phyloP scores from a whole-genome alignment of 352 stramenopile genomes.

The Elongisporangium prolatum region DNA sequence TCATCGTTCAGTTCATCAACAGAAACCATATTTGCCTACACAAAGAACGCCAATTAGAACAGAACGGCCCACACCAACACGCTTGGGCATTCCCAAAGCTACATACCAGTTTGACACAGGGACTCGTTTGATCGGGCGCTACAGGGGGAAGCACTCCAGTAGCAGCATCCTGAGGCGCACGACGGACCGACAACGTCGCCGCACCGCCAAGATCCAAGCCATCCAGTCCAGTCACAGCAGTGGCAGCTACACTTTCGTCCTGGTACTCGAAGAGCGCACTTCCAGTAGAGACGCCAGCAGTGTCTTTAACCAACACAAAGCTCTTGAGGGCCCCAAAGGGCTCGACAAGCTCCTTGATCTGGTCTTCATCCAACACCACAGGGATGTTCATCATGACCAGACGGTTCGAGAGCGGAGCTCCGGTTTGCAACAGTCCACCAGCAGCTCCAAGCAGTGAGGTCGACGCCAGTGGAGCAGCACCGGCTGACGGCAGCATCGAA shows the following conservation, averaged over 20 bases:
- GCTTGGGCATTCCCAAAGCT: neutral
- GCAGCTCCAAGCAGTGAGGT: neutral
- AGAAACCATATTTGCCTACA: constrained; percentile 82
- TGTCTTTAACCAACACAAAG: constrained; percentile 64
- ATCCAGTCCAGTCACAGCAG: constrained; percentile 68
- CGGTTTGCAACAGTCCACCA: neutral
- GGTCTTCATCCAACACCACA: constrained; percentile 60
- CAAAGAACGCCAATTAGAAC: constrained; percentile 4
- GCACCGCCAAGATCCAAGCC: constrained; percentile 75
- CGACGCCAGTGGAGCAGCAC: constrained; percentile 1
- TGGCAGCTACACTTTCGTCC: constrained; percentile 43
- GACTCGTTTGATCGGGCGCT: constrained; percentile 33
- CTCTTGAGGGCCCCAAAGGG: constrained; percentile 74
- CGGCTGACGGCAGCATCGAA: neutral
- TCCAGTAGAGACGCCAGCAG: constrained; percentile 38
- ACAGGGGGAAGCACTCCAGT: constrained; percentile 7
- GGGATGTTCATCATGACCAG: constrained; percentile 85
- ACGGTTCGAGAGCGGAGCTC: constrained; percentile 25
- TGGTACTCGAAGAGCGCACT: constrained; percentile 82
- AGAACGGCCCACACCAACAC: no score
- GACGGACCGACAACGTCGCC: constrained; percentile 46
- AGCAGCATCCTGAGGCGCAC: constrained; percentile 26
- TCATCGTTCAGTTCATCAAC: constrained; percentile 83
- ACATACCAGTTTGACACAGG: constrained; percentile 72
- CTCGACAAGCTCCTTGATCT: constrained; percentile 81